Base-by-base conservation (phyloP, 2,329 filamentous ascomycete genomes). In the Phialocephala subalpina region DNA sequence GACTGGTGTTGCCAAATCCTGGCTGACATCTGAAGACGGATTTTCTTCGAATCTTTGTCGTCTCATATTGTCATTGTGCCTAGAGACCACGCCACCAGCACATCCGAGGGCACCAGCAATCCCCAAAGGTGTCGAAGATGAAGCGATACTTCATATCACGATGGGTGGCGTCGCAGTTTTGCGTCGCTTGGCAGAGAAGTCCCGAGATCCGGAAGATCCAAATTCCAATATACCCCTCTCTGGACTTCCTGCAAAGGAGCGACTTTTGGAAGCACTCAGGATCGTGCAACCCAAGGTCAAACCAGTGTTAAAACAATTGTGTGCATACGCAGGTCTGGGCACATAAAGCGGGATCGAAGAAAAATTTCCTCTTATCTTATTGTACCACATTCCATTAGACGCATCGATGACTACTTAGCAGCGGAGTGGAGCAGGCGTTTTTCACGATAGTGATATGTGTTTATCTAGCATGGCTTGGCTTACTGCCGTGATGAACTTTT, bases 21-120 rank as follows among this genome's bases (percentile, higher is more conserved):
- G 96, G 94, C 85, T 98, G 8, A 88, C 90, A 45, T 93, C 92
- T 3, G 88, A 91, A 49, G 94, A 97, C 72, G 92, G 92, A 0
- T 96, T 97, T 77, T 91, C 92, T 0, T 87, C 92, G 65, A 94
- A 90, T 72, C 84, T 98, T 8, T 87, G 95, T 64, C 86, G 89
- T 25, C 83, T 97, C 25, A 87, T 94, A 0, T 90, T 91, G 66
- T 84, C 92, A 4, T 82, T 97, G 2, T 91, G 90, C 61, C 60
- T 73, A 16, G 74, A 76, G 36, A 68, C 83, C 83, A 7, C 85
- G 90, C 73, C 87, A 85, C 69, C 89, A 63, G 81, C 82, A 38
- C 80, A 82, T 18, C 74, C 75, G 33, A 77, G 72, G 75, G 69
- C 67, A 18, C 70, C 64, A 11, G 59, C 67, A 22, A 62, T 67